Conservation (phyloP, 2,329 filamentous ascomycete genomes). For the Colletotrichum filicis region DNA sequence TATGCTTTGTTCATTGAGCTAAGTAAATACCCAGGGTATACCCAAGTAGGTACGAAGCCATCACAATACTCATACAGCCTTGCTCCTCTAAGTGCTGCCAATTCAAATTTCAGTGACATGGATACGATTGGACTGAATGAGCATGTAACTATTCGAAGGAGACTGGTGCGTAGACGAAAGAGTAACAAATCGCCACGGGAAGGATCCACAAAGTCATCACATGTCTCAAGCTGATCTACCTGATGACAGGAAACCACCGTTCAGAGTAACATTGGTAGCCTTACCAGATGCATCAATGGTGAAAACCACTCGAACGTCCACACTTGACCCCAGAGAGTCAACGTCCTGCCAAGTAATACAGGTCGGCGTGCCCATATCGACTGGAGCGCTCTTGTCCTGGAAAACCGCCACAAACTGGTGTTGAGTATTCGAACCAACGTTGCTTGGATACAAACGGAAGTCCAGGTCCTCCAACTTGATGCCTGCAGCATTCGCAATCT, state of each 20-base stretch:
- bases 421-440: slow-evolving; percentile 34
- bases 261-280: background rate
- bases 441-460: slow-evolving; percentile 45
- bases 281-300: background rate
- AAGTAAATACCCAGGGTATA: too few species aligned
- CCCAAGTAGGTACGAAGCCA: too few species aligned
- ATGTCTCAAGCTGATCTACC: background rate
- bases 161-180: too few species aligned
- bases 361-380: slow-evolving; percentile 47
- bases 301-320: slow-evolving; percentile 12
- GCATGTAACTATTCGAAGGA: too few species aligned
- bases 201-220: background rate
- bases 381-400: slow-evolving; percentile 43
- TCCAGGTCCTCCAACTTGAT: slow-evolving; percentile 40
- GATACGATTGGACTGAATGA: too few species aligned
- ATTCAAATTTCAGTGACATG: too few species aligned
- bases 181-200: too few species aligned
- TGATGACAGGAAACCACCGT: background rate
- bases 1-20: too few species aligned
- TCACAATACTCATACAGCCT: too few species aligned
- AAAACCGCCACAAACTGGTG: slow-evolving; percentile 45
- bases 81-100: too few species aligned
- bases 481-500: slow-evolving; percentile 37
- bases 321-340: slow-evolving; percentile 4
- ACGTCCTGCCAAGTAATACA: slow-evolving; percentile 44